phyloP scores from a whole-genome alignment of 2,329 filamentous ascomycete genomes.

The Colletotrichum magnum region DNA sequence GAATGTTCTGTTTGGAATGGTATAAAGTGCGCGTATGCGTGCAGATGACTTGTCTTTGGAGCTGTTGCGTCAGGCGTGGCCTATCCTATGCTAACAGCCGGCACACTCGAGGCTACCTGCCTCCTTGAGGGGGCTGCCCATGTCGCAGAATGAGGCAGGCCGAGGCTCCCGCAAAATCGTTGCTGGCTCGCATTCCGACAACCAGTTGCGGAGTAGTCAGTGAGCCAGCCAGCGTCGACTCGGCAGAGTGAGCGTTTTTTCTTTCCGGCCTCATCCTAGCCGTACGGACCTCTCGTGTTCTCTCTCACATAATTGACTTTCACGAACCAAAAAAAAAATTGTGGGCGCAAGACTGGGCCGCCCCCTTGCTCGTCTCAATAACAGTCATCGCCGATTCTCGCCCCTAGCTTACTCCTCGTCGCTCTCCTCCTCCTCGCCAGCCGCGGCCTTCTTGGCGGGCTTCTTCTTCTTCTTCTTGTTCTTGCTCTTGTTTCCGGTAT shows the following conservation, averaged over 20 bases:
- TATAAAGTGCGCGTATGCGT: slow-evolving; percentile 22
- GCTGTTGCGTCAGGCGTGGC: slow-evolving; percentile 13
- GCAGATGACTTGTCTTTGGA: slow-evolving; percentile 40
- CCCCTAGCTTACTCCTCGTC: slow-evolving; percentile 51
- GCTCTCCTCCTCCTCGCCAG: slow-evolving; percentile 48
- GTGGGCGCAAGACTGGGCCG: slow-evolving; percentile 33
- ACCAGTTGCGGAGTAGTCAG: slow-evolving; percentile 10
- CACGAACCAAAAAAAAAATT: slow-evolving; percentile 30
- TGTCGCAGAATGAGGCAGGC: slow-evolving; percentile 12
- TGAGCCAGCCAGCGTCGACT: slow-evolving; percentile 34
- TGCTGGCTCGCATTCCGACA: slow-evolving; percentile 14
- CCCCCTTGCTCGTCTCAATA: slow-evolving; percentile 34
- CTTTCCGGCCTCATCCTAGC: slow-evolving; percentile 34
- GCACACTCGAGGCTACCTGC: slow-evolving; percentile 5
- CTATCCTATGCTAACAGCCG: slow-evolving; percentile 23
- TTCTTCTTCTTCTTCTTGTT: slow-evolving; percentile 86
- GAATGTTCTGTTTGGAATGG: slow-evolving; percentile 18
- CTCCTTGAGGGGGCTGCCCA: slow-evolving; percentile 10
- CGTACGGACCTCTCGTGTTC: slow-evolving; percentile 25
- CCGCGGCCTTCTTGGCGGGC: slow-evolving; percentile 61
- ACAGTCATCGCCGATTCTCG: slow-evolving; percentile 29
- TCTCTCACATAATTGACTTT: slow-evolving; percentile 39
- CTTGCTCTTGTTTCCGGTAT: slow-evolving; percentile 95
- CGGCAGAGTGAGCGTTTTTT: slow-evolving; percentile 44
- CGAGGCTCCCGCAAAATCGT: slow-evolving; percentile 21